A percentile compares a stretch with the other conserved stretches of the same genome.
Evolutionary conservation across 176 grass and related monocot species (phyloP).

Genomic region (Cenchrus americanus): DNA sequence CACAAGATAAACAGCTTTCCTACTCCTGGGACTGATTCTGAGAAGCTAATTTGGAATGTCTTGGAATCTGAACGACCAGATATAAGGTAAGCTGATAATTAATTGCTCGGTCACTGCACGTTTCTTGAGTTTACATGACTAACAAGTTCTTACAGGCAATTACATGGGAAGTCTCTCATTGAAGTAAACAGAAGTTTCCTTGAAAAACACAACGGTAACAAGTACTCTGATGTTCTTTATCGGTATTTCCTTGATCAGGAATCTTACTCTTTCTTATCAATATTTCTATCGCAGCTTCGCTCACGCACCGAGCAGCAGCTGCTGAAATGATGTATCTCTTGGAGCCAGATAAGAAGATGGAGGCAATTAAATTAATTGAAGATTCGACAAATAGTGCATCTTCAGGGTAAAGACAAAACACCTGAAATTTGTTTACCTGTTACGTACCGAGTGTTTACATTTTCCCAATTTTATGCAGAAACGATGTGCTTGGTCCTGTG

Average conservation of each 20-base stretch:
- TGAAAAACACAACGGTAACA: constrained; percentile 81
- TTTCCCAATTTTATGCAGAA: constrained; percentile 47
- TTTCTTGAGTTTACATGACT: constrained; percentile 30
- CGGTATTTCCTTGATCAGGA: neutral
- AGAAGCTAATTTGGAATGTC: constrained; percentile 90
- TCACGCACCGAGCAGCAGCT: constrained; percentile 82
- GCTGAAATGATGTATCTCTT: constrained; percentile 94
- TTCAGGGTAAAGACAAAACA: constrained; percentile 58
- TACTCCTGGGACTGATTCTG: constrained; percentile 74
- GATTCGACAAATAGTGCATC: constrained; percentile 74
- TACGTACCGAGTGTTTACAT: constrained; percentile 21
- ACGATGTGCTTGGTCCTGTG: constrained; percentile 55
- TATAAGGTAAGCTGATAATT: constrained; percentile 60
- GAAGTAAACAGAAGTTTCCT: constrained; percentile 83
- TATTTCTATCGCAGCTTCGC: constrained; percentile 60
- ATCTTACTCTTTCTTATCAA: constrained; percentile 17
- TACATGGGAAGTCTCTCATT: constrained; percentile 82
- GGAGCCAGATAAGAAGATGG: constrained; percentile 76
- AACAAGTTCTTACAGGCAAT: constrained; percentile 63
- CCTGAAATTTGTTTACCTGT: constrained; percentile 16
- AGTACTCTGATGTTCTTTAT: constrained; percentile 10
- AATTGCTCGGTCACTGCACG: constrained; percentile 16
- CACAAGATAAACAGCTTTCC: constrained; percentile 77
- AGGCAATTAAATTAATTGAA: constrained; percentile 95
- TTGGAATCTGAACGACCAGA: constrained; percentile 80